A percentile compares a stretch with the other conserved stretches of the same genome.
phyloP scores from a whole-genome alignment of 108 stramenopile species.

The Cafeteria roenbergensis region DNA sequence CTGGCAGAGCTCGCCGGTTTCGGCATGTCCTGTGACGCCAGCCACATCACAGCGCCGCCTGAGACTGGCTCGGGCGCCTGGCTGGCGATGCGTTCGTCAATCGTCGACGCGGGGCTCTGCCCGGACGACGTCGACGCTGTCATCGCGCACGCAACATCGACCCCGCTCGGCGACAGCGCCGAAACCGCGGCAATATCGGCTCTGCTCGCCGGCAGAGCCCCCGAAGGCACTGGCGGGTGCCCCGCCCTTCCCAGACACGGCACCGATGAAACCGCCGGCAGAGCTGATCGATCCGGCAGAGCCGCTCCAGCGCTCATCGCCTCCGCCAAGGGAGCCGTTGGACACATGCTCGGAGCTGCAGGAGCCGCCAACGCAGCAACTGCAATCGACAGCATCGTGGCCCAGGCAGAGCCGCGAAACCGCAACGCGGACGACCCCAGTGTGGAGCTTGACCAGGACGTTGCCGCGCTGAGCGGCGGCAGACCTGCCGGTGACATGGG shows the following conservation, averaged over 20 bases:
- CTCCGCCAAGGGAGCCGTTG: conserved; percentile 82
- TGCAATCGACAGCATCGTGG: conserved; percentile 53
- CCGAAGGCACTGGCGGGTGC: too few species aligned
- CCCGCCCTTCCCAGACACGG: too few species aligned
- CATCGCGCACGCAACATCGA: conserved; percentile 87
- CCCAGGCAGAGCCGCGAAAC: conserved; percentile 60
- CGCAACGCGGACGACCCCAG: conserved; percentile 63
- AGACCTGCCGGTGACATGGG: background rate
- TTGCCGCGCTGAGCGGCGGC: conserved; percentile 32
- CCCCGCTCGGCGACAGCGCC: conserved; percentile 76
- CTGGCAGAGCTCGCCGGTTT: conserved; percentile 81
- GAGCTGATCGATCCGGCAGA: conserved; percentile 11
- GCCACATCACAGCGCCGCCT: conserved; percentile 71
- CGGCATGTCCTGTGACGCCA: conserved; percentile 80
- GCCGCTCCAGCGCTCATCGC: too few species aligned
- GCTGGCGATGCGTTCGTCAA: conserved; percentile 66
- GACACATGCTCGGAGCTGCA: conserved; percentile 85
- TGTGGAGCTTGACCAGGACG: conserved; percentile 68
- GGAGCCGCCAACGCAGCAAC: conserved; percentile 80
- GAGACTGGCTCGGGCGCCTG: conserved; percentile 62
- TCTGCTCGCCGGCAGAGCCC: conserved; percentile 5
- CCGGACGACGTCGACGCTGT: conserved; percentile 68
- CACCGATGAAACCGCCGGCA: background rate
- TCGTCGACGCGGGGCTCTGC: conserved; percentile 54
- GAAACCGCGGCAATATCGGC: conserved; percentile 58